phyloP scores from a whole-genome alignment of 805 yeast species.

The Torulaspora franciscae region DNA sequence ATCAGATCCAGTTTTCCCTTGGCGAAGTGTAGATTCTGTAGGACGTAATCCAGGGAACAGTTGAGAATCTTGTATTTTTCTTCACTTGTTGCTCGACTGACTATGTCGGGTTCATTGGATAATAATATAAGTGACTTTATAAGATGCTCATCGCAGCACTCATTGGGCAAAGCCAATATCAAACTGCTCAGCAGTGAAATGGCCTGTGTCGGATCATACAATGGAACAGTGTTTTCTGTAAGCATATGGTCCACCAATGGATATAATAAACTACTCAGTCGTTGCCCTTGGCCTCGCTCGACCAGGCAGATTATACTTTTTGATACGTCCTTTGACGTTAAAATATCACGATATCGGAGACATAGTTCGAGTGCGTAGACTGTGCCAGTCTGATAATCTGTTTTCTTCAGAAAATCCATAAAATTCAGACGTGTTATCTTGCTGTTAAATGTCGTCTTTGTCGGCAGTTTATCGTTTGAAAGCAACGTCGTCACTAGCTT shows the following conservation, averaged over 20 bases:
- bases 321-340: conserved; percentile 2
- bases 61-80: conserved; percentile 4
- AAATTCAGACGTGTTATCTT: conserved; percentile 21
- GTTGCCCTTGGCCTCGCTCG: background rate
- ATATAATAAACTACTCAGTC: background rate
- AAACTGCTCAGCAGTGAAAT: background rate
- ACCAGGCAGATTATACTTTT: background rate
- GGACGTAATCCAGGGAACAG: conserved; percentile 5
- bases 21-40: conserved; percentile 2
- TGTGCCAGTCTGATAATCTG: conserved; percentile 11
- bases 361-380: conserved; percentile 11
- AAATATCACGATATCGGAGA: conserved; percentile 9
- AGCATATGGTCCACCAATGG: background rate
- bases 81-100: background rate
- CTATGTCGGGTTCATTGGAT: conserved; percentile 17
- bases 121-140: conserved; percentile 25
- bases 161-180: conserved; percentile 3
- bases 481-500: conserved; percentile 4
- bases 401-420: conserved; percentile 20
- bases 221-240: background rate
- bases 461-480: conserved; percentile 5
- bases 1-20: conserved; percentile 9
- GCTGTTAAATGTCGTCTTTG: conserved; percentile 1
- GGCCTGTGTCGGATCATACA: background rate
- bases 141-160: conserved; percentile 5